Base-by-base conservation (phyloP, 140 eudicot species). In the Flaveria floridana region DNA sequence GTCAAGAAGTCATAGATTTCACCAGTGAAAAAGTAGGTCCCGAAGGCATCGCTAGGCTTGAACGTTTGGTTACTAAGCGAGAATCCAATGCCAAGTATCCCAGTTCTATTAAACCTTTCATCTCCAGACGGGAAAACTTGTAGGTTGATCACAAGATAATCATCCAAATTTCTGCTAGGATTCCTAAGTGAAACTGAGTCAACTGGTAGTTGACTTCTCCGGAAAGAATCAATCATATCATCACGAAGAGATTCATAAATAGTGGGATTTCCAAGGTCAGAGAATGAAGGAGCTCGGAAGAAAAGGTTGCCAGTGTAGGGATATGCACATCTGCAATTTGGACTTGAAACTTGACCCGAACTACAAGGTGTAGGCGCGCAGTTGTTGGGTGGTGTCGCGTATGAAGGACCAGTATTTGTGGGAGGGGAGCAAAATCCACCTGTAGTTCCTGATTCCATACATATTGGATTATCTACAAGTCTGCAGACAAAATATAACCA, bases 271-370 rank as follows among this genome's bases (percentile, higher is more conserved):
- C 77, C 88, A 59, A 85, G 76, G 88, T 84, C 65, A 30, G 97
- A 87, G 75, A 94, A 90, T 47, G 94, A 75, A 59, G 95, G 96
- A 71, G 96, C 89, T 73, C 89, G 73, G 75, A 94, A 94, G 62
- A 46, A 37, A 39, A 94, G 77, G 50, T n/a, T 78, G 26, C 97
- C 99, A 0, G 83, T 75, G 76, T 94, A 94, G 58, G 99, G 99
- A 84, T 78, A 75, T 25, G 90, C 84, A 78, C 99, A 94, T 78
- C 28, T 28, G 81, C 99, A 94, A 9, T 77, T 85, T 26, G 96
- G 95, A 78, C 99, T 94, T 20, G 89, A 68, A 75, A 76, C 46
- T 88, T 84, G 84, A 74, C 68, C 76, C 11, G 84, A 72, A 19
- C 63, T 48, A 78, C 99, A 94, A 7, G 79, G 12, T 25, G 78